Conservation (phyloP, 495 filamentous ascomycete species). For the Cetradonia linearis region DNA sequence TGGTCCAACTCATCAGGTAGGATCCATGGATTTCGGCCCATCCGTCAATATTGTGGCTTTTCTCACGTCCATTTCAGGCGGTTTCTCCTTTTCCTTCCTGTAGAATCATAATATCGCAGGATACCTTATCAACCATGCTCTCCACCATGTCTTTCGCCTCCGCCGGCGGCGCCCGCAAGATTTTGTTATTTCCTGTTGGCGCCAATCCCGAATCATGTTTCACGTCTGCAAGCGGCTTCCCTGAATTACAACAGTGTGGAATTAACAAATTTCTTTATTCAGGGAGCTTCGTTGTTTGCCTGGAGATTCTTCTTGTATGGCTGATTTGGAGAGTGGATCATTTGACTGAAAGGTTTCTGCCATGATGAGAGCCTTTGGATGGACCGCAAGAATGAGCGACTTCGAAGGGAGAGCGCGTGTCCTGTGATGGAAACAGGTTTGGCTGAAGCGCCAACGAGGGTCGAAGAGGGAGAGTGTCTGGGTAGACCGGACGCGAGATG, state of each 20-base stretch:
- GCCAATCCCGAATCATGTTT: neutral
- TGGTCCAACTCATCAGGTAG: too few species aligned
- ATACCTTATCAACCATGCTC: neutral
- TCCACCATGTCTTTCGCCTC: neutral
- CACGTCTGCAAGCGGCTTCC: neutral
- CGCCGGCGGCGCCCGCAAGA: neutral
- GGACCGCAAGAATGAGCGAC: neutral
- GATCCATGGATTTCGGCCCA: neutral
- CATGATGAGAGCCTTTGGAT: neutral
- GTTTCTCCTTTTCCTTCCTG: too few species aligned
- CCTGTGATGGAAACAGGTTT: neutral
- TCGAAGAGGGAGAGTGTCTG: neutral
- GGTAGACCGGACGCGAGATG: neutral
- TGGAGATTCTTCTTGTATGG: neutral
- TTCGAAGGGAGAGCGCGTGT: neutral
- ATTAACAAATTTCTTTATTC: neutral
- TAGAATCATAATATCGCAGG: neutral
- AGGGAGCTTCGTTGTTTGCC: neutral
- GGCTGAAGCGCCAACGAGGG: neutral
- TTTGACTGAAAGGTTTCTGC: neutral
- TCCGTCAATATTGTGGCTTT: neutral
- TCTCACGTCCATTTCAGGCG: too few species aligned
- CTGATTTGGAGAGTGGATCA: neutral
- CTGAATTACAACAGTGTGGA: neutral
- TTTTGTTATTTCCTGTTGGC: neutral